A percentile compares a stretch with the other conserved stretches of the same genome.
Evolutionary conservation across 2,329 filamentous ascomycete species (phyloP).

Genomic region (Curvularia lunata): DNA sequence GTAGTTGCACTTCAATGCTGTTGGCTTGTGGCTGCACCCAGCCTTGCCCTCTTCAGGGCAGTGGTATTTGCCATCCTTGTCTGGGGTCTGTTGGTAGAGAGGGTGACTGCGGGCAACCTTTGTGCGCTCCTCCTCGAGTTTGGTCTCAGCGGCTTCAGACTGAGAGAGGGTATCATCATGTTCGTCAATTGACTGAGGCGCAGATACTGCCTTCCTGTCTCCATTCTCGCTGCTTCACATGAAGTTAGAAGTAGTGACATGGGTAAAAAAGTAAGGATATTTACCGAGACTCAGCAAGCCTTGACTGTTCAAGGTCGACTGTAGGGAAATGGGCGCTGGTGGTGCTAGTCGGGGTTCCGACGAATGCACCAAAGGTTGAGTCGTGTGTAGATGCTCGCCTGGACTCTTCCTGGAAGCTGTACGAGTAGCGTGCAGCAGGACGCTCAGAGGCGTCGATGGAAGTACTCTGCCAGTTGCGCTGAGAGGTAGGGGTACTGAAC

Average conservation of each 20-base stretch:
- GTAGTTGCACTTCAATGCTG: constrained; percentile 98
- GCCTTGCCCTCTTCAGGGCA: constrained; percentile 81
- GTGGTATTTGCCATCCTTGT: constrained; percentile 83
- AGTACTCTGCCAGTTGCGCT: constrained; percentile 32
- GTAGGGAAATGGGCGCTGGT: constrained; percentile 35
- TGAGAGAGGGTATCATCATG: constrained; percentile 40
- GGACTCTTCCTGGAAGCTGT: constrained; percentile 28
- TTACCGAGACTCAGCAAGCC: constrained; percentile 12
- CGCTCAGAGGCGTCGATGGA: constrained; percentile 31
- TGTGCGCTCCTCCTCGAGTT: constrained; percentile 48
- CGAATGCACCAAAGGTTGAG: constrained; percentile 32
- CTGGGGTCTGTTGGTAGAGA: constrained; percentile 71
- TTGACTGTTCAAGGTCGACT: constrained; percentile 33
- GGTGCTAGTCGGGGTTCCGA: constrained; percentile 43
- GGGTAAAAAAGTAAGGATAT: not conserved
- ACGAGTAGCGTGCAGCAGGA: constrained; percentile 36
- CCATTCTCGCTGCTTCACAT: constrained; percentile 28
- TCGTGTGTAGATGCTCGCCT: constrained; percentile 36
- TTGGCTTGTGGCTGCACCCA: constrained; percentile 86
- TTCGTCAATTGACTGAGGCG: constrained; percentile 36
- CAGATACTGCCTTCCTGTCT: constrained; percentile 31
- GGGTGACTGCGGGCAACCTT: constrained; percentile 61
- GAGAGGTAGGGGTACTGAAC: constrained; percentile 30
- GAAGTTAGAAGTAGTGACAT: not conserved
- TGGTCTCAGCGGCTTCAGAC: constrained; percentile 39